phyloP scores from a whole-genome alignment of 768 basidiomycete species.

The Cytidiella melzeri region DNA sequence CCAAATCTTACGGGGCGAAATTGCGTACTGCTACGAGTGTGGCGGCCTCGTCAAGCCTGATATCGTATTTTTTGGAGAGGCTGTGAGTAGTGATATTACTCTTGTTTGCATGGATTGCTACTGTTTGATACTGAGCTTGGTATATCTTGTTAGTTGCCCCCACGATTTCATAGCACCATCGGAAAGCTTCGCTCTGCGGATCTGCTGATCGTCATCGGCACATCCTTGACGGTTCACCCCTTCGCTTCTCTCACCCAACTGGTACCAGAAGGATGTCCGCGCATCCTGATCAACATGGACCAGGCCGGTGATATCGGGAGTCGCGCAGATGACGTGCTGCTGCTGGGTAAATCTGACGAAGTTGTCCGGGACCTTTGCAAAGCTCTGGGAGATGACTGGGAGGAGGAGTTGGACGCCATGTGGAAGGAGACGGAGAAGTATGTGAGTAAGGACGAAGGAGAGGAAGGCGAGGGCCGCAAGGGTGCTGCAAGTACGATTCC shows the following conservation, averaged over 20 bases:
- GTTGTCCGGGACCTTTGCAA: slow-evolving; percentile 53
- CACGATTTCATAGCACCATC: slow-evolving; percentile 54
- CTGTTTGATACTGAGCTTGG: slow-evolving; percentile 39
- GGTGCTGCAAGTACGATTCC: background rate
- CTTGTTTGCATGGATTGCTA: background rate
- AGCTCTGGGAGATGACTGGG: slow-evolving; percentile 61
- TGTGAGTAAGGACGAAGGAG: slow-evolving; percentile 1
- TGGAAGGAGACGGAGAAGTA: slow-evolving; percentile 21
- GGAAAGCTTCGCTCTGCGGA: slow-evolving; percentile 60
- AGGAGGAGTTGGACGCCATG: slow-evolving; percentile 21
- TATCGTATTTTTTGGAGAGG: slow-evolving; percentile 90
- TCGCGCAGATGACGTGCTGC: slow-evolving; percentile 50
- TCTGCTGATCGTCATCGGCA: slow-evolving; percentile 86
- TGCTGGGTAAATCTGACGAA: slow-evolving; percentile 69
- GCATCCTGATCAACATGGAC: slow-evolving; percentile 88
- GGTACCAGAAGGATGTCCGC: slow-evolving; percentile 55
- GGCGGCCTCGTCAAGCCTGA: slow-evolving; percentile 85
- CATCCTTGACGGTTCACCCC: slow-evolving; percentile 80
- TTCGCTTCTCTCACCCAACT: slow-evolving; percentile 69
- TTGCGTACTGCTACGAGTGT: slow-evolving; percentile 65
- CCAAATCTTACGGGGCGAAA: slow-evolving; percentile 51
- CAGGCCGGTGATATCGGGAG: slow-evolving; percentile 61
- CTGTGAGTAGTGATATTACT: slow-evolving; percentile 34
- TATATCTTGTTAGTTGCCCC: slow-evolving; percentile 56
- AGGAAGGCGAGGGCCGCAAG: background rate